phyloP scores from a whole-genome alignment of 2,329 filamentous ascomycete species.

The Venturia aucupariae region DNA sequence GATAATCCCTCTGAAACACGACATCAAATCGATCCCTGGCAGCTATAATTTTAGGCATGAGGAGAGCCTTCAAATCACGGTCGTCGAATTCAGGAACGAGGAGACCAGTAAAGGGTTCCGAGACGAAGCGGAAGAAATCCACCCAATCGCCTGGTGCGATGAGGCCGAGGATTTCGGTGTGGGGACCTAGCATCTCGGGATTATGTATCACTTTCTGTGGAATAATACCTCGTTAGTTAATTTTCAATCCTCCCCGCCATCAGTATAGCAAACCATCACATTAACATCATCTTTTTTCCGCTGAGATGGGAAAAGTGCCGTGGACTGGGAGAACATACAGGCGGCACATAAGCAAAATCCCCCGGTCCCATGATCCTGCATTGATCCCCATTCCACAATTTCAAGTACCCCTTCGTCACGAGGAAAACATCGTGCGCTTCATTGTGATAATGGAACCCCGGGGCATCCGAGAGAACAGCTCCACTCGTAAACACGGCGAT shows the following conservation, averaged over 20 bases:
- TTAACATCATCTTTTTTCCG: too few species aligned
- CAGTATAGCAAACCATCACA: not conserved
- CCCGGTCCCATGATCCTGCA: constrained; percentile 45
- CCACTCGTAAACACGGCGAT: constrained; percentile 42
- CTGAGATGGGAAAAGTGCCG: constrained; percentile 19
- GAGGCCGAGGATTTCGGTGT: constrained; percentile 46
- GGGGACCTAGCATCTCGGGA: constrained; percentile 44
- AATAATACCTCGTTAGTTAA: too few species aligned
- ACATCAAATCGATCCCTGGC: constrained; percentile 49
- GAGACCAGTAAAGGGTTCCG: constrained; percentile 42
- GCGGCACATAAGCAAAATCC: constrained; percentile 50
- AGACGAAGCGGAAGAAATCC: constrained; percentile 51
- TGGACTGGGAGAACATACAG: too few species aligned
- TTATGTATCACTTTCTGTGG: constrained; percentile 45
- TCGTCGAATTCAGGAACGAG: constrained; percentile 43
- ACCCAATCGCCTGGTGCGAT: constrained; percentile 51
- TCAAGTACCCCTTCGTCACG: constrained; percentile 45
- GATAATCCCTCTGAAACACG: constrained; percentile 41
- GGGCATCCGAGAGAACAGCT: constrained; percentile 33
- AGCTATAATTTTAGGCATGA: constrained; percentile 48
- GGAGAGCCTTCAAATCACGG: constrained; percentile 40
- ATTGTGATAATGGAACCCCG: constrained; percentile 45
- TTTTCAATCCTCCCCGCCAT: not conserved
- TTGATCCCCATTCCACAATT: constrained; percentile 50
- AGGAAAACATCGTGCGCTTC: constrained; percentile 47